Evolutionary conservation across 2,329 filamentous ascomycete genomes (phyloP), one percentile per base, ranked within the genome.

Genomic region (Penicillium polonicum): DNA sequence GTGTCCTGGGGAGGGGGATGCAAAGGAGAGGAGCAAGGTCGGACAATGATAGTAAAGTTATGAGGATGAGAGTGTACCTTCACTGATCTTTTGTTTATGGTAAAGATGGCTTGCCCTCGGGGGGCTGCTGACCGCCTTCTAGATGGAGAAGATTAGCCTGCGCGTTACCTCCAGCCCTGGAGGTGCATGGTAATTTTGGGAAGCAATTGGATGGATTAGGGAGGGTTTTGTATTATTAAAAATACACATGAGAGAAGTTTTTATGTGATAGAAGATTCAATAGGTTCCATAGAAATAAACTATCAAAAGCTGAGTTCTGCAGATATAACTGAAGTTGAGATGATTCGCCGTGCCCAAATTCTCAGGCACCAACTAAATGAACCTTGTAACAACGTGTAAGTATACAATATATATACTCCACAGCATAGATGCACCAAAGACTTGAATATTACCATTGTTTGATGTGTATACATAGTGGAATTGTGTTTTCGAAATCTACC

Each of bases 1-100:
- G 43, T 36, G n/a, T 48, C 31, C 39, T 39, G 23, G 21, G 41
- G 27, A 56, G 15, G 21, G 46, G 33, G 29, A 13, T 55, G 31
- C 23, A 45, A 50, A 48, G 52, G 42, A 46, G 35, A 59, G 55
- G 43, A 43, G 36, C 41, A 38, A 54, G 59, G 43, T 59, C 44
- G 58, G 59, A 54, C 60, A 54, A 60, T 52, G 44, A 52, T 51
- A 48, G 54, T 46, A 49, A 52, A 35, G 38, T 49, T 60, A 36
- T 54, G 59, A 59, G 48, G 57, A 55, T 27, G 57, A 35, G 57
- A 36, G 49, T 45, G 54, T 60, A 48, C 55, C 51, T 48, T 63
- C 52, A 57, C 57, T 60, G 65, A 58, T 62, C 60, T 60, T 63
- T 63, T 66, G 62, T 66, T 66, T 65, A 62, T 63, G 63, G 58